Conservation (phyloP, 2,329 filamentous ascomycete species). For the Hyphodiscus sp. region DNA sequence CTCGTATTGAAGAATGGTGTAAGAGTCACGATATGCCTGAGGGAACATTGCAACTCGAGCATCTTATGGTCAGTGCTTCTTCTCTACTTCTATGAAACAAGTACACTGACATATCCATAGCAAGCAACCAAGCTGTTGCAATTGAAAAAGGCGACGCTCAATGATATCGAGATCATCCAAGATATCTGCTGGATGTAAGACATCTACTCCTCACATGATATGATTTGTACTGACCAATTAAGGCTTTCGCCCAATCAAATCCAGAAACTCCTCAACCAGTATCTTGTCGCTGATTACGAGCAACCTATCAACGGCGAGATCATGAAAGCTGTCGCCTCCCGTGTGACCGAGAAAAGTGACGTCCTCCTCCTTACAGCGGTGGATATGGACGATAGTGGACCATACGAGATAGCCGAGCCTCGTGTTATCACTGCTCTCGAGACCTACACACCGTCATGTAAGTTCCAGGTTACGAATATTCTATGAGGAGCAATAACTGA, state of each 20-base stretch:
- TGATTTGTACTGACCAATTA: conserved; percentile 5
- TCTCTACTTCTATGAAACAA: conserved; percentile 3
- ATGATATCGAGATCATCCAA: conserved; percentile 99
- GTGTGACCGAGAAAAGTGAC: conserved; percentile 97
- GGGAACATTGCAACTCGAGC: conserved; percentile 92
- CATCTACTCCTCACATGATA: neutral
- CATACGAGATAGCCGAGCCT: conserved; percentile 97
- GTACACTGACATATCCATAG: conserved; percentile 38
- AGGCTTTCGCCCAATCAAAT: conserved; percentile 98
- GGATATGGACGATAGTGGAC: conserved; percentile 98
- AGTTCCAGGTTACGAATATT: conserved; percentile 33
- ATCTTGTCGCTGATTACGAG: conserved; percentile 96
- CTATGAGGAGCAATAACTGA: conserved; percentile 26
- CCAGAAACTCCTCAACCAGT: conserved; percentile 97
- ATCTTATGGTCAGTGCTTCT: conserved; percentile 70
- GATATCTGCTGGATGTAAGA: conserved; percentile 99
- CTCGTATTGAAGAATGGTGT: conserved; percentile 98
- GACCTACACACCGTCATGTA: conserved; percentile 97
- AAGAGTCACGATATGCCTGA: conserved; percentile 99
- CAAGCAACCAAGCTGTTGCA: conserved; percentile 98
- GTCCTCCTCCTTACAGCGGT: conserved; percentile 89
- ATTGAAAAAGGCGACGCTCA: conserved; percentile 96
- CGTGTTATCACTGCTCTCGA: conserved; percentile 92
- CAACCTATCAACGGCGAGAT: conserved; percentile 99
- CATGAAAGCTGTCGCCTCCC: conserved; percentile 97